phyloP scores from a whole-genome alignment of 2,329 filamentous ascomycete species.

The Xylaria sp. region DNA sequence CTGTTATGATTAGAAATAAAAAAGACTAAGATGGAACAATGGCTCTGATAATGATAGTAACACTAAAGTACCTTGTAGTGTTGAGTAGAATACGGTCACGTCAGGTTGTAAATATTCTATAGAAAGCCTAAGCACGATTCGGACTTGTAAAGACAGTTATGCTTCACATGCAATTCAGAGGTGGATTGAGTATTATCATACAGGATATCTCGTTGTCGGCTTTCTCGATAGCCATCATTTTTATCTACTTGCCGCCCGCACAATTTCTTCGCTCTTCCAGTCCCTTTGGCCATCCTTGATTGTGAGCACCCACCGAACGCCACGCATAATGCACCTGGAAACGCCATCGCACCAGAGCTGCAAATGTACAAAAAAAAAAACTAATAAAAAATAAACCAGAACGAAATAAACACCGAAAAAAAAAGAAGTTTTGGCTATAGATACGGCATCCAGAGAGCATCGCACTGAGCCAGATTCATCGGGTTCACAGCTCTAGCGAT shows the following conservation, averaged over 20 bases:
- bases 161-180: not conserved
- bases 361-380: not conserved
- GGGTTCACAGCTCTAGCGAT: constrained; percentile 95
- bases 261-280: constrained; percentile 9
- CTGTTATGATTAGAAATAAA: not conserved
- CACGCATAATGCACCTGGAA: constrained; percentile 2
- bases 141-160: not conserved
- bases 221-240: not conserved
- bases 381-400: too few relatives aligned
- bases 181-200: constrained; percentile 1
- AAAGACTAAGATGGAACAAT: not conserved
- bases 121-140: too few relatives aligned
- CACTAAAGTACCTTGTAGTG: not conserved
- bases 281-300: not conserved
- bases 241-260: not conserved
- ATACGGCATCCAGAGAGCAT: constrained; percentile 98
- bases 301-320: constrained; percentile 11
- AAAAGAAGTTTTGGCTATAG: constrained; percentile 62
- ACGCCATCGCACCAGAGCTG: constrained; percentile 5
- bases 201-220: not conserved
- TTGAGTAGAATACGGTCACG: not conserved
- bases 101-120: not conserved
- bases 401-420: constrained; percentile 14
- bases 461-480: constrained; percentile 85
- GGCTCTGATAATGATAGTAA: not conserved